These are phyloP conservation scores for Lepidium sativum DNA, from an alignment of 345 rosid species.

Conservation along the genomic window DNA sequence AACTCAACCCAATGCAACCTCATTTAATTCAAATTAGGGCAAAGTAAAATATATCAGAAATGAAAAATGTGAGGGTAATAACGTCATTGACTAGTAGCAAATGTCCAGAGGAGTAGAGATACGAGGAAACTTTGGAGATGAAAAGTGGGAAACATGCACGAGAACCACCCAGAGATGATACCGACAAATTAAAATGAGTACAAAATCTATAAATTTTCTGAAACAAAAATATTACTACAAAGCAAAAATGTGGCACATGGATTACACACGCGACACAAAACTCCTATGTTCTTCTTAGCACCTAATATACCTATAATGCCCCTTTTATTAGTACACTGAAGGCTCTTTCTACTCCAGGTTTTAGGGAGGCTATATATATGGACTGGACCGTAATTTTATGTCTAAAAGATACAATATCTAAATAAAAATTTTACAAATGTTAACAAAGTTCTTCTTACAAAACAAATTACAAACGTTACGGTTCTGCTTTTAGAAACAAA, in stretches of 20 bases:
- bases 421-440: not conserved
- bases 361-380: constrained; percentile 17
- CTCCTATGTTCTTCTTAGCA: not conserved
- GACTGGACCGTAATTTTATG: not conserved
- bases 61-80: not conserved
- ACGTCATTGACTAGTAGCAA: not conserved
- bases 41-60: too few relatives aligned
- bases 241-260: constrained; percentile 6
- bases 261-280: constrained; percentile 9
- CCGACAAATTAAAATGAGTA: constrained; percentile 9
- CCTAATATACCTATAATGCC: not conserved
- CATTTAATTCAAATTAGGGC: not conserved
- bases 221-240: not conserved
- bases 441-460: not conserved
- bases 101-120: constrained; percentile 19
- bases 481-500: not conserved
- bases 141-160: constrained; percentile 35
- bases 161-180: constrained; percentile 27
- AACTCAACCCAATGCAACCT: not conserved
- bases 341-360: constrained; percentile 12
- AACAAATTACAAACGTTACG: constrained; percentile 1
- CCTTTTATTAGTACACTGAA: not conserved
- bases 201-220: not conserved
- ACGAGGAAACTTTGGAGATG: constrained; percentile 29
- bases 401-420: not conserved